Evolutionary conservation across 805 yeast species (phyloP).

Genomic region (Starmerella vaccinii): DNA sequence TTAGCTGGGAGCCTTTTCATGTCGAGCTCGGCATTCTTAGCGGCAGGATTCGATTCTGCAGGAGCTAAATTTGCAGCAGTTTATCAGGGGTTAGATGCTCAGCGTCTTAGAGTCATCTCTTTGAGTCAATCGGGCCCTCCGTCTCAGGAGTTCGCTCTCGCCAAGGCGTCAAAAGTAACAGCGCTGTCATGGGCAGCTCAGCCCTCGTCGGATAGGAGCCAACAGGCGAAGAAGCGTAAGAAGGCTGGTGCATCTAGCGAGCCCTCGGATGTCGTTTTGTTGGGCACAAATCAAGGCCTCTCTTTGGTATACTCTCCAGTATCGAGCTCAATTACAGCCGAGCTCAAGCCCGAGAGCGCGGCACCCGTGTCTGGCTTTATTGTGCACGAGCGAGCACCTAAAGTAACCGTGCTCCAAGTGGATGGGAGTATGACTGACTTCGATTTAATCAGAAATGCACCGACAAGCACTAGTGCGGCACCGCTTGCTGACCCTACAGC

Average conservation of each 20-base stretch:
- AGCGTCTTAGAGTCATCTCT: slow-evolving; percentile 45
- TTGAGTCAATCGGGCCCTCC: slow-evolving; percentile 37
- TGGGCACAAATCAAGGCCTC: slow-evolving; percentile 59
- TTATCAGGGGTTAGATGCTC: slow-evolving; percentile 58
- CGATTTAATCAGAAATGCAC: slow-evolving; percentile 41
- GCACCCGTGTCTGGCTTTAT: slow-evolving; percentile 6
- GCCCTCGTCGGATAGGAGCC: slow-evolving; percentile 6
- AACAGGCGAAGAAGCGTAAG: slow-evolving; percentile 24
- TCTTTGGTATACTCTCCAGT: slow-evolving; percentile 59
- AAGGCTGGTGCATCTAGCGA: slow-evolving; percentile 8
- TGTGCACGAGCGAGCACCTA: background rate
- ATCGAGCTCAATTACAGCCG: slow-evolving; percentile 46
- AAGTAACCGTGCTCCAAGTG: slow-evolving; percentile 14
- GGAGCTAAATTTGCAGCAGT: slow-evolving; percentile 58
- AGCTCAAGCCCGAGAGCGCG: slow-evolving; percentile 11
- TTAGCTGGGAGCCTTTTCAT: background rate
- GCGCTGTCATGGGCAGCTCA: slow-evolving; percentile 40
- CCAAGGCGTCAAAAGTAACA: slow-evolving; percentile 42
- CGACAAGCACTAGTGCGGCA: slow-evolving; percentile 27
- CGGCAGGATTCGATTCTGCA: slow-evolving; percentile 45
- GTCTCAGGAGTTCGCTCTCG: slow-evolving; percentile 41
- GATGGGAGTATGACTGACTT: slow-evolving; percentile 44
- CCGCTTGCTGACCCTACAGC: slow-evolving; percentile 10
- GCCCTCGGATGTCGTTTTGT: slow-evolving; percentile 35
- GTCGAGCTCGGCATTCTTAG: slow-evolving; percentile 17